Percentiles rank a stretch among this genome's conserved stretches.
These are phyloP conservation scores for Tricholoma saponaceum DNA, from an alignment of 768 basidiomycete species.

Conservation along the genomic window DNA sequence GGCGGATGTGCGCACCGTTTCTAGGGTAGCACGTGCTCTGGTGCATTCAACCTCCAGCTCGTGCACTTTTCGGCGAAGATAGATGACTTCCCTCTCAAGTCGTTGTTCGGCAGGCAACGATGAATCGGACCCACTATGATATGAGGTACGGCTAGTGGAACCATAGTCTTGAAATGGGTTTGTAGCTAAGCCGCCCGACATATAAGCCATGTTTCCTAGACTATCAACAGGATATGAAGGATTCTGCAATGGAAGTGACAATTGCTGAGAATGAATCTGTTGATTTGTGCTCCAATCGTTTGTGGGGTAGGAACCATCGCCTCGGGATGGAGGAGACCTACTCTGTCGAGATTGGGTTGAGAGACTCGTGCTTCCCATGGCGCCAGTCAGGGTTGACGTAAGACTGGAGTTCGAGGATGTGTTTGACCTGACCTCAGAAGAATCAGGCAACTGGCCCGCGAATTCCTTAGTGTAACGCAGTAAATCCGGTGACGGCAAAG, in stretches of 20 bases:
- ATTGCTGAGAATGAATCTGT: slow-evolving; percentile 6
- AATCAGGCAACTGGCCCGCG: slow-evolving; percentile 21
- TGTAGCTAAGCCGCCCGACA: slow-evolving; percentile 17
- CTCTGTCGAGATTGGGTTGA: slow-evolving; percentile 18
- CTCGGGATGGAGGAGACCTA: slow-evolving; percentile 12
- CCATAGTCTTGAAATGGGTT: slow-evolving; percentile 18
- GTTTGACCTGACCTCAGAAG: slow-evolving; percentile 23
- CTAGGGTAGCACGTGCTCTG: slow-evolving; percentile 35
- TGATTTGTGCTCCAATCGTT: slow-evolving; percentile 3
- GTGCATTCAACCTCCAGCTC: slow-evolving; percentile 63
- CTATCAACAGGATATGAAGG: slow-evolving; percentile 22
- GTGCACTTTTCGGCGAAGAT: slow-evolving; percentile 52
- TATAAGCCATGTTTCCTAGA: slow-evolving; percentile 13
- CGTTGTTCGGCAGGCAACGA: slow-evolving; percentile 17
- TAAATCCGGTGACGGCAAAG: background rate
- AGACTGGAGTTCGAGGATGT: slow-evolving; percentile 40
- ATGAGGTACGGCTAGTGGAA: slow-evolving; percentile 34
- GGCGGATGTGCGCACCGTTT: slow-evolving; percentile 16
- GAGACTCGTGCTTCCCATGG: slow-evolving; percentile 52
- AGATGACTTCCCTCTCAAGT: slow-evolving; percentile 47
- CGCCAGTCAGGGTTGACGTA: slow-evolving; percentile 54
- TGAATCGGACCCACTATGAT: slow-evolving; percentile 33
- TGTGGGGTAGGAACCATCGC: slow-evolving; percentile 5
- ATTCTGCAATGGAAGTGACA: slow-evolving; percentile 23
- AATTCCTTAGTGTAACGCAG: slow-evolving; percentile 22